Evolutionary conservation across 2,329 filamentous ascomycete species (phyloP).

Genomic region (Lasiodiplodia citricola): DNA sequence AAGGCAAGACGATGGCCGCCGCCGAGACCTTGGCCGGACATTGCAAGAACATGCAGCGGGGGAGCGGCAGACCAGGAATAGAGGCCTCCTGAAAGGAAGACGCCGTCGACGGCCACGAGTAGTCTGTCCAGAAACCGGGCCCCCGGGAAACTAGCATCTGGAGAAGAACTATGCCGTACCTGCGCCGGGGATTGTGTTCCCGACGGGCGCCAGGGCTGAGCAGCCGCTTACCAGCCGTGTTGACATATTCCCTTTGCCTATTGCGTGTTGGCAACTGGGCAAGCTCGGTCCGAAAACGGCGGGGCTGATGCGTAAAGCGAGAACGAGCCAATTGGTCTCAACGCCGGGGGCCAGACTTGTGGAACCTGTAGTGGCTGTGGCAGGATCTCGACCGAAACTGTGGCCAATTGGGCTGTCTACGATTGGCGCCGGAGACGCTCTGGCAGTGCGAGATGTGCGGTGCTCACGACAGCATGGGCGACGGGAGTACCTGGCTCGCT

Average conservation of each 20-base stretch:
- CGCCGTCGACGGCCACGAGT: background rate
- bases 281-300: slow-evolving; percentile 16
- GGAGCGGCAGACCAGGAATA: background rate
- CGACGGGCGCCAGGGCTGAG: background rate
- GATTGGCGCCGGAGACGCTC: background rate
- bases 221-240: background rate
- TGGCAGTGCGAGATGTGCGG: too few relatives aligned
- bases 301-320: background rate
- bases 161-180: background rate
- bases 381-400: background rate
- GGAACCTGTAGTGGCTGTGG: background rate
- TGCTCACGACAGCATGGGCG: too few relatives aligned
- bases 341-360: background rate
- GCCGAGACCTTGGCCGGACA: slow-evolving; percentile 1
- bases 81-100: background rate
- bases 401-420: background rate
- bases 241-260: background rate
- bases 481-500: too few relatives aligned
- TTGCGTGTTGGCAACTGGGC: background rate
- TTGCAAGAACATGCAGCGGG: background rate
- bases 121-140: background rate
- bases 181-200: background rate
- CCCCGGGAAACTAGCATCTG: background rate
- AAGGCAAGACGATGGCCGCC: background rate
- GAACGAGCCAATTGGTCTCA: slow-evolving; percentile 9